Evolutionary conservation across 306 rosid species (phyloP).

Genomic region (Trichosanthes truncata): DNA sequence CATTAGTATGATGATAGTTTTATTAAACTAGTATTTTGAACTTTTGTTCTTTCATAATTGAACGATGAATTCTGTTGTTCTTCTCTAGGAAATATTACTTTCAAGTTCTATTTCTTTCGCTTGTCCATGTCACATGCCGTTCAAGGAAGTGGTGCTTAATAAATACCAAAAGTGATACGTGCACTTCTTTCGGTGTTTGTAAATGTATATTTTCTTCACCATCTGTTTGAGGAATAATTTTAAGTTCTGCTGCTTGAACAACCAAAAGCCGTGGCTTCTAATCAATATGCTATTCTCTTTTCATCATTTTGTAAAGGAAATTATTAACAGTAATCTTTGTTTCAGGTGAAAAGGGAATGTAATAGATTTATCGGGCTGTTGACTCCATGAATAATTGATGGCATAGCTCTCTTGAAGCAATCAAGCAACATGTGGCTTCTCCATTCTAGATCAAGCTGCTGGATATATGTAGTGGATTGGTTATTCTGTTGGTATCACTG

Average conservation of each 20-base stretch:
- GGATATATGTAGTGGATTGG: constrained; percentile 20
- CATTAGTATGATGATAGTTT: neutral
- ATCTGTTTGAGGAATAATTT: neutral
- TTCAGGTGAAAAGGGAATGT: constrained; percentile 46
- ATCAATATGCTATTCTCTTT: neutral
- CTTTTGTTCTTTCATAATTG: neutral
- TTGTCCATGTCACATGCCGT: neutral
- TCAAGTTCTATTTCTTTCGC: neutral
- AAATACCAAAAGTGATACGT: neutral
- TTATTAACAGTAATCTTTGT: constrained; percentile 9
- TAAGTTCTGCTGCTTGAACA: neutral
- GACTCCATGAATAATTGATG: neutral
- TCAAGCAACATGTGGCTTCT: constrained; percentile 9
- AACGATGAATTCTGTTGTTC: neutral
- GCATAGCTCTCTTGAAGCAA: constrained; percentile 11
- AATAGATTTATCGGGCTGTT: constrained; percentile 18
- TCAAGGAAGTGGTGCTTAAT: neutral
- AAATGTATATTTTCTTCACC: neutral
- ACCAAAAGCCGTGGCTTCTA: neutral
- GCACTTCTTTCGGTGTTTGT: neutral
- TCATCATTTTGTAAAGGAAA: neutral
- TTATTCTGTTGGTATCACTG: constrained; percentile 22
- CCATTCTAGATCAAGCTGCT: constrained; percentile 29
- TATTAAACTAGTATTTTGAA: neutral
- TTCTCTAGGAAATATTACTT: neutral